A percentile compares a stretch with the other conserved stretches of the same genome.
Conservation (phyloP, 345 rosid species). For the Balakata baccata region DNA sequence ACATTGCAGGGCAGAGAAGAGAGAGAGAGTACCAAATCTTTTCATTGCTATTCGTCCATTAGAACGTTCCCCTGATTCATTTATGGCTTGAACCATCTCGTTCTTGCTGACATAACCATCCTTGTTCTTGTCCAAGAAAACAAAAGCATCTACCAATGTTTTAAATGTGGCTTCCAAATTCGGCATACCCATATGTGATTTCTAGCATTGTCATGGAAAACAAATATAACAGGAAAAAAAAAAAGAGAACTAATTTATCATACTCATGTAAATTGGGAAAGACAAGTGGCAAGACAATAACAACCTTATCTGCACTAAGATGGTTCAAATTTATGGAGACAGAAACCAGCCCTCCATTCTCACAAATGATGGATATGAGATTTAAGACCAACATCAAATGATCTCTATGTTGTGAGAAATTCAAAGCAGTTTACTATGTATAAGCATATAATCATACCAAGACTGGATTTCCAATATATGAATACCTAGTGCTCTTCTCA, state of each 20-base stretch:
- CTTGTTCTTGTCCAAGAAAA: constrained; percentile 81
- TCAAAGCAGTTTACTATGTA: neutral
- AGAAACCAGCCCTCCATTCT: neutral
- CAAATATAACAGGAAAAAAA: constrained; percentile 8
- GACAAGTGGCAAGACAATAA: constrained; percentile 2
- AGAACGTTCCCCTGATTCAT: constrained; percentile 89
- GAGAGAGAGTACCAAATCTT: constrained; percentile 72
- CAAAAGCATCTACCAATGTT: constrained; percentile 80
- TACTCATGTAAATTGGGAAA: neutral
- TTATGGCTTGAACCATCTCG: constrained; percentile 84
- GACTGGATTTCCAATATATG: no score
- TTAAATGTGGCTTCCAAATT: constrained; percentile 77
- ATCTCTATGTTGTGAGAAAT: neutral
- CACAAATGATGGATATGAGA: neutral
- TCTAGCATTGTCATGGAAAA: constrained; percentile 53
- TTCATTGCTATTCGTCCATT: constrained; percentile 81
- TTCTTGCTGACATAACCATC: constrained; percentile 82
- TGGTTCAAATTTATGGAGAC: neutral
- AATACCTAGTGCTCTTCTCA: no score
- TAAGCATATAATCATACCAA: neutral
- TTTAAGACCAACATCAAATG: neutral
- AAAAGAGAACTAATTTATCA: neutral
- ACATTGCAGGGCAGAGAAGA: neutral
- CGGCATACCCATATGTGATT: constrained; percentile 67
- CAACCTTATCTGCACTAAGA: neutral